Evolutionary conservation across 192 early-diverging fungal species (phyloP).

Genomic region (Linnemannia zychae): DNA sequence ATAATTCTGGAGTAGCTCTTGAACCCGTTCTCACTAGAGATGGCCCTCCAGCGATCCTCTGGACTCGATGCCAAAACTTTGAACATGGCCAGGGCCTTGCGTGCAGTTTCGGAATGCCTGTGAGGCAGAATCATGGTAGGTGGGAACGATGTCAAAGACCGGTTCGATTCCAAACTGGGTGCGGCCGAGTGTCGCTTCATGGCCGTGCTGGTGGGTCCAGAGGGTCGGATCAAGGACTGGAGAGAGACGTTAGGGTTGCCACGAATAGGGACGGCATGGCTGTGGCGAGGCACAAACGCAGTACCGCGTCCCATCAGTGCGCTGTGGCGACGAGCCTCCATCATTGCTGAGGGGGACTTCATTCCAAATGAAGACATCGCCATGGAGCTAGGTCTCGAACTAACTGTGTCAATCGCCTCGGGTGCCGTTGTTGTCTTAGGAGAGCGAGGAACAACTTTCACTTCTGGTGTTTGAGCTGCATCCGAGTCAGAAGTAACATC

Average conservation of each 20-base stretch:
- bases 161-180: conserved; percentile 43
- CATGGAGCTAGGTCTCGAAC: conserved; percentile 21
- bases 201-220: conserved; percentile 24
- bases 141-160: conserved; percentile 21
- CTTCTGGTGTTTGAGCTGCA: conserved; percentile 10
- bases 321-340: conserved; percentile 50
- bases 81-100: conserved; percentile 59
- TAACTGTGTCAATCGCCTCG: neutral
- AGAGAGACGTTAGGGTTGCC: conserved; percentile 51
- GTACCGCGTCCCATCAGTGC: conserved; percentile 15
- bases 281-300: conserved; percentile 43
- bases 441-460: conserved; percentile 20
- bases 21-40: conserved; percentile 59
- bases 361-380: conserved; percentile 38
- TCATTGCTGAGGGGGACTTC: conserved; percentile 48
- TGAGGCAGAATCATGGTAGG: conserved; percentile 49
- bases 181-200: conserved; percentile 45
- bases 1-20: conserved; percentile 62
- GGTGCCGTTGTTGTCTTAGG: neutral
- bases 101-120: conserved; percentile 46
- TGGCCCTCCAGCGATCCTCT: conserved; percentile 63
- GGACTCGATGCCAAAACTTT: conserved; percentile 58
- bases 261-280: conserved; percentile 37
- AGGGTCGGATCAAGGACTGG: conserved; percentile 36
- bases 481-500: conserved; percentile 49